These are phyloP conservation scores for Trypethelium eluteriae DNA, from an alignment of 495 filamentous ascomycete species.

Conservation along the genomic window DNA sequence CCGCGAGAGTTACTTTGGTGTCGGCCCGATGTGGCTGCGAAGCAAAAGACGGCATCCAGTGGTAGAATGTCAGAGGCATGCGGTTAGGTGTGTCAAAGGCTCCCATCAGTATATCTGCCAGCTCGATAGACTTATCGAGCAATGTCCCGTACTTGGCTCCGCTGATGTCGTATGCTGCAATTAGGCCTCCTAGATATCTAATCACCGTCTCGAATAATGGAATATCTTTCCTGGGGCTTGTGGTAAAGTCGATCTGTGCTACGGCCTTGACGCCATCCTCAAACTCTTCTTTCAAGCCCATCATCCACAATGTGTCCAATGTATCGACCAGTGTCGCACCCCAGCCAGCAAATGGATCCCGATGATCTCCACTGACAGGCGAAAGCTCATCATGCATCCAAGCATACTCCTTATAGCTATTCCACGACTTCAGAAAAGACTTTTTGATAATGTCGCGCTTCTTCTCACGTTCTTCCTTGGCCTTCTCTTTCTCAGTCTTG, in stretches of 20 bases:
- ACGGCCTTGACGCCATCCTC: slow-evolving; percentile 73
- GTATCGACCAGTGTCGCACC: slow-evolving; percentile 87
- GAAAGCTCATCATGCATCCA: slow-evolving; percentile 38
- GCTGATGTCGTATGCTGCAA: slow-evolving; percentile 38
- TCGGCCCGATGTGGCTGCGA: slow-evolving; percentile 59
- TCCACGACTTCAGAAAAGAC: slow-evolving; percentile 34
- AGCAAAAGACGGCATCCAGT: slow-evolving; percentile 65
- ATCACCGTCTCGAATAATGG: slow-evolving; percentile 40
- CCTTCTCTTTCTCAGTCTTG: slow-evolving; percentile 54
- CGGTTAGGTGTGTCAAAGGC: slow-evolving; percentile 95
- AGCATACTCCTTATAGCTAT: slow-evolving; percentile 36
- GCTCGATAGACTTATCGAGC: slow-evolving; percentile 77
- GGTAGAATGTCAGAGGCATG: slow-evolving; percentile 84
- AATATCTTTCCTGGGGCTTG: slow-evolving; percentile 43
- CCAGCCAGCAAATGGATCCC: slow-evolving; percentile 87
- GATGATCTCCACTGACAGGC: slow-evolving; percentile 35
- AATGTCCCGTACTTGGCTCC: slow-evolving; percentile 60
- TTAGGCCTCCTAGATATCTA: slow-evolving; percentile 36
- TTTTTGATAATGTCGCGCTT: slow-evolving; percentile 38
- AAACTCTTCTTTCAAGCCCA: slow-evolving; percentile 85
- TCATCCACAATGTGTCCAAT: slow-evolving; percentile 95
- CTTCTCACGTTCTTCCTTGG: slow-evolving; percentile 14
- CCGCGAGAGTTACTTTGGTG: slow-evolving; percentile 60
- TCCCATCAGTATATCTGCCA: slow-evolving; percentile 82
- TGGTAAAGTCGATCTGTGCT: slow-evolving; percentile 82